Base-by-base conservation (phyloP, 805 yeast species). In the Wickerhamomyces queroliae region DNA sequence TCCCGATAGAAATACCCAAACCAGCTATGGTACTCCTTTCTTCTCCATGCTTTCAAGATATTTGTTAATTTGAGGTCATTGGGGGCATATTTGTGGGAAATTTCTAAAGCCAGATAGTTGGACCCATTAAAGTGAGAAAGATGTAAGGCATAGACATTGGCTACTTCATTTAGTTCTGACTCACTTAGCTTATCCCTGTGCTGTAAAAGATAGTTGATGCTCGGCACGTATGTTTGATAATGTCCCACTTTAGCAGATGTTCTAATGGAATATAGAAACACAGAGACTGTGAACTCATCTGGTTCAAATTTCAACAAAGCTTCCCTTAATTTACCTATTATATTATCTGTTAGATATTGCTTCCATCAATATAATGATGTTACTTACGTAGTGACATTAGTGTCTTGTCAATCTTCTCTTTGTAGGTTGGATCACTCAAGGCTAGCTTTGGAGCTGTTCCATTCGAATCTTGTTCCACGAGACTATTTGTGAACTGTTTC, bases 141-240 rank as follows among this genome's bases (percentile, higher is more conserved):
- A 51, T 79, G 84, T 12, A 80, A 52, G 0, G 66, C 61, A 33
- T 72, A 53, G 11, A 76, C 50, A 7, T 63, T 47, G 3, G 63
- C 58, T 3, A 76, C 49, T 41, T 73, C 79, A 19, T 59, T 55
- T 1, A 54, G 35, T 42, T 75, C 80, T 0, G 44, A 43, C 2
- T 37, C 33, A 1, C 41, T 44, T n/a, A 72, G 49, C 3, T 58
- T 35, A 0, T 27, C 19, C 2, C 19, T 4, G 10, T 43, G 22
- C 9, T 46, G 42, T 27, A 59, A 55, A 4, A 55, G 49, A 45
- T 67, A 70, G 20, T 55, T 54, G 7, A 76, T 69, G 33, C 78
- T 64, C 3, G 85, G 83, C 1, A 79, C 39, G 47, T 77, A 80
- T 1, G 84, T 70, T 45, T 76, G 79, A 49, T 74, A 71, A 45